phyloP scores from a whole-genome alignment of 1,284 basidiomycete genomes.

The Chondrostereum purpureum region DNA sequence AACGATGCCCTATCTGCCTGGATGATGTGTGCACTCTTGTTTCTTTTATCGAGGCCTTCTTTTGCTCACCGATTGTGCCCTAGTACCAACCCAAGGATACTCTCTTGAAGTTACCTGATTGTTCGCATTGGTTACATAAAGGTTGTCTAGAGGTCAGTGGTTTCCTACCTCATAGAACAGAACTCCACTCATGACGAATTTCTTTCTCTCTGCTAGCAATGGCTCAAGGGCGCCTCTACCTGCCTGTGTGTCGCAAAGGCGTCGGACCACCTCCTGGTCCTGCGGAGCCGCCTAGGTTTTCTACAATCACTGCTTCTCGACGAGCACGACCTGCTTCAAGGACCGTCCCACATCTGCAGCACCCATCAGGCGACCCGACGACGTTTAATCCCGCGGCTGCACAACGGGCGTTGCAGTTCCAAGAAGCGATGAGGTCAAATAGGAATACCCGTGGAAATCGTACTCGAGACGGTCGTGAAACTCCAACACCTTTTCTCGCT shows the following conservation, averaged over 20 bases:
- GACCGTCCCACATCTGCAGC: too few species aligned
- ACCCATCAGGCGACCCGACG: too few species aligned
- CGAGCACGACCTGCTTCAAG: too few species aligned
- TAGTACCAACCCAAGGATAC: conserved; percentile 56
- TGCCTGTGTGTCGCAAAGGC: conserved; percentile 61
- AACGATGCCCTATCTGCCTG: conserved; percentile 71
- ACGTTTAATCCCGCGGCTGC: too few species aligned
- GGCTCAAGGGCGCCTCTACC: conserved; percentile 57
- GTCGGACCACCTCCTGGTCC: too few species aligned
- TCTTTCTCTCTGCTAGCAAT: conserved; percentile 40
- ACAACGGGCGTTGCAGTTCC: too few species aligned
- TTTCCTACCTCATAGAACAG: neutral
- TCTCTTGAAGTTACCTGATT: conserved; percentile 58
- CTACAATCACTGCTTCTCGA: too few species aligned
- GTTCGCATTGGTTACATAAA: conserved; percentile 71
- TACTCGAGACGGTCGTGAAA: too few species aligned
- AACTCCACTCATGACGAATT: conserved; percentile 4
- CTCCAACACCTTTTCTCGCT: too few species aligned
- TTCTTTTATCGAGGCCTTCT: neutral
- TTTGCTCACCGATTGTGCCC: conserved; percentile 1
- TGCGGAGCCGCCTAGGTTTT: too few species aligned
- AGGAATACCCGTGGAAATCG: too few species aligned
- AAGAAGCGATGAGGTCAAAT: too few species aligned
- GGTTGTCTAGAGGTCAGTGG: conserved; percentile 58
- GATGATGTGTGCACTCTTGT: conserved; percentile 75